Evolutionary conservation across 192 early-diverging fungal species (phyloP).

Genomic region (Tieghemiomyces parasiticus): DNA sequence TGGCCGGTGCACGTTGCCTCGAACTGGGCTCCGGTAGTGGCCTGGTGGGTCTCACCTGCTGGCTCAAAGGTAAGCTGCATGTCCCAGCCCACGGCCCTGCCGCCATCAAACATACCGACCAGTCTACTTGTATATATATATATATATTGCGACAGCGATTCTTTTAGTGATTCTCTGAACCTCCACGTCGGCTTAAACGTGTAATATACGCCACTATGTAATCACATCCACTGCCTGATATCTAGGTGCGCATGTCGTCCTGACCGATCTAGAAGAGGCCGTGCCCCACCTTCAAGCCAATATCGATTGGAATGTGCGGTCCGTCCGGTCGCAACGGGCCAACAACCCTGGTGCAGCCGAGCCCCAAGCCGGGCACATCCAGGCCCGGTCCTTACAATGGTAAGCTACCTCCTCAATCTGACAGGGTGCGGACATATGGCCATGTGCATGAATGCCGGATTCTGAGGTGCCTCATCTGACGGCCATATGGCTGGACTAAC

Average conservation of each 20-base stretch:
- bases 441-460: neutral
- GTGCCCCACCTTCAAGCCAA: neutral
- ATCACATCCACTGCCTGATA: neutral
- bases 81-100: too few species aligned
- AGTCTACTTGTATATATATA: neutral
- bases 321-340: neutral
- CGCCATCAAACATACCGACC: too few species aligned
- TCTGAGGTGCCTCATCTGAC: neutral
- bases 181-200: too few species aligned
- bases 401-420: neutral
- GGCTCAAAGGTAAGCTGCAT: neutral
- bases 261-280: neutral
- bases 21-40: neutral
- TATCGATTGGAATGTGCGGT: neutral
- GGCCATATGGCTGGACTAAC: too few species aligned
- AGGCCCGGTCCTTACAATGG: neutral
- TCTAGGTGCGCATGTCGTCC: neutral
- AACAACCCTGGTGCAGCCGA: neutral
- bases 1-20: neutral
- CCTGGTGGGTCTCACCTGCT: neutral
- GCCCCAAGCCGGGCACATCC: neutral
- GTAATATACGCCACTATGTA: too few species aligned
- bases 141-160: neutral
- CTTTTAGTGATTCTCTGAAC: neutral
- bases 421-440: neutral